phyloP scores from a whole-genome alignment of 2,329 filamentous ascomycete species.

The Coleophoma cylindrospora region DNA sequence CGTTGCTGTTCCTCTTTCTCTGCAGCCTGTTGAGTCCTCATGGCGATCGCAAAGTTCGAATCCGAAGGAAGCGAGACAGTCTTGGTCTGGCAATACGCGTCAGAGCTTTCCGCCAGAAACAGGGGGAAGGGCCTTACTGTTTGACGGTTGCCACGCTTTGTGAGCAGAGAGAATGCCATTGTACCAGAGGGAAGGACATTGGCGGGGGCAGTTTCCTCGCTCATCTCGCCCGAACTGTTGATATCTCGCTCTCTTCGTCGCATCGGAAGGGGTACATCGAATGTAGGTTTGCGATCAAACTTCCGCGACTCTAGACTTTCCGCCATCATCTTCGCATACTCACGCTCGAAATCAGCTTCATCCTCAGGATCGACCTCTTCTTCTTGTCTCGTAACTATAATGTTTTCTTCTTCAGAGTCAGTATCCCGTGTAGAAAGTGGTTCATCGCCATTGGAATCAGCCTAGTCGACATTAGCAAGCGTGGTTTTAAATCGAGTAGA shows the following conservation, averaged over 20 bases:
- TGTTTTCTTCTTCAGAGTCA: conserved; percentile 75
- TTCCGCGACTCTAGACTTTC: conserved; percentile 95
- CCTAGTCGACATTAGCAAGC: conserved; percentile 17
- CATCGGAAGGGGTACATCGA: conserved; percentile 97
- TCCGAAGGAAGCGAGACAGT: conserved; percentile 87
- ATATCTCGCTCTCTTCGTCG: conserved; percentile 63
- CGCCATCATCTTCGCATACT: conserved; percentile 97
- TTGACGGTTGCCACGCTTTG: conserved; percentile 92
- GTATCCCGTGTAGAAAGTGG: conserved; percentile 48
- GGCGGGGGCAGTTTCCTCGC: conserved; percentile 33
- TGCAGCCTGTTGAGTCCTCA: conserved; percentile 92
- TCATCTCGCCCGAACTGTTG: conserved; percentile 27
- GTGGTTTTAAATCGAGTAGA: too few species aligned
- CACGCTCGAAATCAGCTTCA: conserved; percentile 95
- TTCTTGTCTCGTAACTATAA: conserved; percentile 86
- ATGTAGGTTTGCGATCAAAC: conserved; percentile 89
- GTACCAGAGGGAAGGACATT: conserved; percentile 43
- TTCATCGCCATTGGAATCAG: conserved; percentile 42
- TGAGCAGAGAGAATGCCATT: conserved; percentile 97
- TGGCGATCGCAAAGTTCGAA: conserved; percentile 90
- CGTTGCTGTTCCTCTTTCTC: conserved; percentile 95
- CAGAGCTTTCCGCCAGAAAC: conserved; percentile 6
- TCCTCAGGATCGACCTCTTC: conserved; percentile 88
- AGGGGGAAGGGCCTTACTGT: conserved; percentile 51
- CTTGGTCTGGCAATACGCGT: conserved; percentile 58